phyloP scores from a whole-genome alignment of 345 rosid genomes.

The Aethionema arabicum region DNA sequence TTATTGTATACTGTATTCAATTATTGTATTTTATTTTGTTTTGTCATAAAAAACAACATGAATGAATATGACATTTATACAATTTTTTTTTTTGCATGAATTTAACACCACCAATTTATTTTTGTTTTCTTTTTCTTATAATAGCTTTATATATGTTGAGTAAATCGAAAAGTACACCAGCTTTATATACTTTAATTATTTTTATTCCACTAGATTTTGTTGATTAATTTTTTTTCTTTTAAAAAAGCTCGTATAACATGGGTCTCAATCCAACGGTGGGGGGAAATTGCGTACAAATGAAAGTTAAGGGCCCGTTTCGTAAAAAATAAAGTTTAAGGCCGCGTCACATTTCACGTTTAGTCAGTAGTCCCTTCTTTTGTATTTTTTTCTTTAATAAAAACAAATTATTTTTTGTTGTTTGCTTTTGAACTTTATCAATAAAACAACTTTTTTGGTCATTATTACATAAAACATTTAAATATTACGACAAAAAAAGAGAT shows the following conservation, averaged over 20 bases:
- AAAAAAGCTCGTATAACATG: neutral
- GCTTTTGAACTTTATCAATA: constrained; percentile 1
- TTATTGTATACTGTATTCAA: no score
- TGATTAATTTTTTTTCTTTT: neutral
- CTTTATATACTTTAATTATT: no score
- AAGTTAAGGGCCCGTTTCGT: constrained; percentile 1
- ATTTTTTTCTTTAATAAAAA: neutral
- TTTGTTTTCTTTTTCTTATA: no score
- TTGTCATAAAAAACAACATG: no score
- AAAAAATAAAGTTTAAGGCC: constrained; percentile 7
- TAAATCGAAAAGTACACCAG: no score
- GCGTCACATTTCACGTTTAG: constrained; percentile 23
- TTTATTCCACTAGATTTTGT: neutral
- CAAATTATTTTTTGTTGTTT: neutral
- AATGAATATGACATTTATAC: no score
- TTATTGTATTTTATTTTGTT: no score
- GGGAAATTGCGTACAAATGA: constrained; percentile 14
- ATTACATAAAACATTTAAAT: constrained; percentile 5
- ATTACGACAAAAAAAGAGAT: neutral
- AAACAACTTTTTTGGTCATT: constrained; percentile 11
- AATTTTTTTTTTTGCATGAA: no score
- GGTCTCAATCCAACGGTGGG: neutral
- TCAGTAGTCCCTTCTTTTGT: constrained; percentile 16
- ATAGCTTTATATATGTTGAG: no score
- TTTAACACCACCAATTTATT: no score